Evolutionary conservation across 2,329 filamentous ascomycete species (phyloP), one percentile per base, ranked within the genome.

Genomic region (Sporothrix variecibatus): DNA sequence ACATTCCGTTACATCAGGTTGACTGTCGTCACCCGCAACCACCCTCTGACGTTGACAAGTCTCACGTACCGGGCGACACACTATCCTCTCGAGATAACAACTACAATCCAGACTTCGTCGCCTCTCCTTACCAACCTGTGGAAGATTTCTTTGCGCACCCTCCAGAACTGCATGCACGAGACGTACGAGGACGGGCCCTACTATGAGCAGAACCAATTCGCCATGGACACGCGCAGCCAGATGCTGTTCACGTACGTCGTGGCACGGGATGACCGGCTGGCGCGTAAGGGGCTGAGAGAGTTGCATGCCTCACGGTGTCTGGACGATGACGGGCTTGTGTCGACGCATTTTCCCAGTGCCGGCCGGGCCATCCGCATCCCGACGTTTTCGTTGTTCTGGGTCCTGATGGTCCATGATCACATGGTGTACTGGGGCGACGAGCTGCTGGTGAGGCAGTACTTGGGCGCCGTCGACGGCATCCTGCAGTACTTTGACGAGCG

Each of bases 321-420:
- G 2, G 56, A 58, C 56, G 56, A 58, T 9, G 56, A 58, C 26
- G 26, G 56, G 2, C 56, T 58, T 1, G 56, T 58, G 26, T 58
- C 56, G 3, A 58, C 56, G 11, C 11, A 58, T 9, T 58, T 58
- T 7, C 56, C 56, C 11, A 34, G 56, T 15, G 56, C 56, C 11
- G 56, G 56, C 26, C 26, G 56, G 56, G 56, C 56, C 56, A 31
- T 58, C 4, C 26, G 56, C 3, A 58, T 58, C 26, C 56, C 56
- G 12, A 76, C 76, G 8, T 83, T 83, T 73, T 81, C 81, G 0
- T 78, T 83, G 0, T 83, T 79, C 77, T 83, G 81, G 81, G 77
- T 82, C 17, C 76, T 79, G 12, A 79, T 79, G 73, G 76, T 83
- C 0, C 78, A 76, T 60, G 82, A 83, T 73, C 82, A 84, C 72